Conservation (phyloP, 202 grass and related monocot genomes). For the Brachypodium distachyon region DNA sequence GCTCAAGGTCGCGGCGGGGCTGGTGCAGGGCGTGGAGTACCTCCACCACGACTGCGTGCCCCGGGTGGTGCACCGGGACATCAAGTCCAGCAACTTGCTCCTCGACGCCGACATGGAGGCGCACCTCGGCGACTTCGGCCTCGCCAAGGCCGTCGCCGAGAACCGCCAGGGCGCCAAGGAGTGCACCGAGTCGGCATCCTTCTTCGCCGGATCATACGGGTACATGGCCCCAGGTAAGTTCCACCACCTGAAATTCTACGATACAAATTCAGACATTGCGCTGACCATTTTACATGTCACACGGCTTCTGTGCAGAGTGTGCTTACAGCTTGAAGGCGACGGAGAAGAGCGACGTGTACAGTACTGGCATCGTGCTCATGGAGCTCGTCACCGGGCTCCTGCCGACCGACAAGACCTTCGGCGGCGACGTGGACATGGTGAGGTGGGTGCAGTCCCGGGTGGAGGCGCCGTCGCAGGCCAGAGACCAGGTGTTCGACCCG, state of each 20-base stretch:
- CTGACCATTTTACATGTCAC: neutral
- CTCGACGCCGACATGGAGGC: slow-evolving; percentile 92
- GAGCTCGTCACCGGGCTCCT: slow-evolving; percentile 68
- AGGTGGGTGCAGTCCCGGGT: slow-evolving; percentile 68
- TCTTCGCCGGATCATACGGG: slow-evolving; percentile 87
- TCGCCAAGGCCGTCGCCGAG: slow-evolving; percentile 72
- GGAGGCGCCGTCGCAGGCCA: slow-evolving; percentile 11
- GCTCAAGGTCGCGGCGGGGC: slow-evolving; percentile 64
- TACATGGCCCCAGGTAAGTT: slow-evolving; percentile 89
- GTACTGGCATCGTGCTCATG: slow-evolving; percentile 93
- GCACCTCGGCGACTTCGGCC: slow-evolving; percentile 92
- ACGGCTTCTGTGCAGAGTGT: slow-evolving; percentile 42
- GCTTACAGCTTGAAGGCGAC: slow-evolving; percentile 83
- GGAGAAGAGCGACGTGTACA: slow-evolving; percentile 86
- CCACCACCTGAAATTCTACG: neutral
- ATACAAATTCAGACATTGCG: neutral
- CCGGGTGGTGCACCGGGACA: slow-evolving; percentile 71
- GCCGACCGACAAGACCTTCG: slow-evolving; percentile 78
- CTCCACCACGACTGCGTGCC: slow-evolving; percentile 92
- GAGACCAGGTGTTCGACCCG: slow-evolving; percentile 58
- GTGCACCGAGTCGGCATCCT: slow-evolving; percentile 55
- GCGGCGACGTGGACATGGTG: slow-evolving; percentile 83
- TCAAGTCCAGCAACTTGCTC: slow-evolving; percentile 91
- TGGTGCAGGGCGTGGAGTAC: slow-evolving; percentile 80
- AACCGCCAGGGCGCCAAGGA: slow-evolving; percentile 24